phyloP scores from a whole-genome alignment of 306 rosid genomes.

The Quercus mongolica region DNA sequence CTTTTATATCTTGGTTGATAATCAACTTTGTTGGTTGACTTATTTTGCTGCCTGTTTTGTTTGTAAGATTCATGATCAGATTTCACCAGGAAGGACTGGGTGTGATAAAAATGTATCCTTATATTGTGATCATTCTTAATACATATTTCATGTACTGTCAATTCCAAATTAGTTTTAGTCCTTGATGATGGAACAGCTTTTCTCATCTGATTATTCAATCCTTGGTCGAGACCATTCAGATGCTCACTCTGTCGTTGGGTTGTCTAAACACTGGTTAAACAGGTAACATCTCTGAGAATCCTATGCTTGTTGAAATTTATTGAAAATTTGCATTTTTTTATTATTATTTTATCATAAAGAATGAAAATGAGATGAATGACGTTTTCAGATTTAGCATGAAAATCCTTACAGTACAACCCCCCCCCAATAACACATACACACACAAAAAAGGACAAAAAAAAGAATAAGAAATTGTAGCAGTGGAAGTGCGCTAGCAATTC shows the following conservation, averaged over 20 bases:
- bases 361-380: not conserved
- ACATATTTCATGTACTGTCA: not conserved
- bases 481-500: no score
- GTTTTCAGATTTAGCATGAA: not conserved
- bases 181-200: constrained; percentile 63
- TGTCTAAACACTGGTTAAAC: constrained; percentile 70
- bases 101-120: constrained; percentile 70
- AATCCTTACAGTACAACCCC: not conserved
- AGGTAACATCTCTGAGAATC: constrained; percentile 42
- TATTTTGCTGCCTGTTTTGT: constrained; percentile 20
- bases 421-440: no score
- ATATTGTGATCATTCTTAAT: not conserved
- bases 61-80: constrained; percentile 71
- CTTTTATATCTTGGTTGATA: constrained; percentile 13
- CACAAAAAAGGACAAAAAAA: no score
- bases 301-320: not conserved
- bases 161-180: constrained; percentile 25
- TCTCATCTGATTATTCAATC: constrained; percentile 54
- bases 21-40: constrained; percentile 24
- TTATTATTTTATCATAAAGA: not conserved
- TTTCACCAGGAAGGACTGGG: constrained; percentile 54
- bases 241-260: constrained; percentile 55
- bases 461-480: no score
- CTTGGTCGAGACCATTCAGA: constrained; percentile 56
- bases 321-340: not conserved